Conservation (phyloP, 2,329 filamentous ascomycete genomes). For the Verticillium zaregamsianum region DNA sequence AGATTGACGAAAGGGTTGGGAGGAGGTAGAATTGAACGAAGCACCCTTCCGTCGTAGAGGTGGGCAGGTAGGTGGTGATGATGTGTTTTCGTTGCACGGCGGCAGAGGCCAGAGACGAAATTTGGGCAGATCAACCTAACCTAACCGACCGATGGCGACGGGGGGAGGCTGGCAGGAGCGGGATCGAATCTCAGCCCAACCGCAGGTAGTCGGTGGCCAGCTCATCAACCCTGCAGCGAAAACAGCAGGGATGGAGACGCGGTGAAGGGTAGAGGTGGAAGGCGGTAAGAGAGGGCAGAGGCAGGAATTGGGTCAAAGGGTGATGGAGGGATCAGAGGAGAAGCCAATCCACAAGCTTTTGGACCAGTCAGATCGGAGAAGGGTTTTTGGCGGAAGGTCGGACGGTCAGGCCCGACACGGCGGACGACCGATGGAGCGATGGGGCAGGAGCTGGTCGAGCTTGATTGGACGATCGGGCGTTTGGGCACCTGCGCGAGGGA, state of each 20-base stretch:
- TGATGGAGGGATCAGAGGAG: background rate
- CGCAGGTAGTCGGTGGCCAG: background rate
- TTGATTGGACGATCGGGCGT: background rate
- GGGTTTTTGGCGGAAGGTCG: background rate
- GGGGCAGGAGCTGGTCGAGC: background rate
- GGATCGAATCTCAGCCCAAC: slow-evolving; percentile 2
- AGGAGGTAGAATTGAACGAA: background rate
- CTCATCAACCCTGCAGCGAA: slow-evolving; percentile 2
- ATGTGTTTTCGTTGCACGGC: background rate
- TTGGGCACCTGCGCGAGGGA: background rate
- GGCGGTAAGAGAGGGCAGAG: slow-evolving; percentile 15
- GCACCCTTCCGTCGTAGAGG: slow-evolving; percentile 10
- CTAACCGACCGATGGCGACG: background rate
- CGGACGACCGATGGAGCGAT: background rate
- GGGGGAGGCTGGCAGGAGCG: slow-evolving; percentile 1
- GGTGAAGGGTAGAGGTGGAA: slow-evolving; percentile 12
- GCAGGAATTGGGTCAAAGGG: background rate
- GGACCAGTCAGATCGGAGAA: background rate
- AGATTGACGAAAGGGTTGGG: slow-evolving; percentile 6
- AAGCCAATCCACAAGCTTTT: background rate
- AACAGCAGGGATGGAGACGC: slow-evolving; percentile 1
- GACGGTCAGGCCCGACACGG: background rate
- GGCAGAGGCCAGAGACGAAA: background rate
- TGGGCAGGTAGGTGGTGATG: background rate
- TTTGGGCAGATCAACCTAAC: slow-evolving; percentile 1